phyloP scores from a whole-genome alignment of 176 grass and related monocot genomes.

The Aegilops speltoides region DNA sequence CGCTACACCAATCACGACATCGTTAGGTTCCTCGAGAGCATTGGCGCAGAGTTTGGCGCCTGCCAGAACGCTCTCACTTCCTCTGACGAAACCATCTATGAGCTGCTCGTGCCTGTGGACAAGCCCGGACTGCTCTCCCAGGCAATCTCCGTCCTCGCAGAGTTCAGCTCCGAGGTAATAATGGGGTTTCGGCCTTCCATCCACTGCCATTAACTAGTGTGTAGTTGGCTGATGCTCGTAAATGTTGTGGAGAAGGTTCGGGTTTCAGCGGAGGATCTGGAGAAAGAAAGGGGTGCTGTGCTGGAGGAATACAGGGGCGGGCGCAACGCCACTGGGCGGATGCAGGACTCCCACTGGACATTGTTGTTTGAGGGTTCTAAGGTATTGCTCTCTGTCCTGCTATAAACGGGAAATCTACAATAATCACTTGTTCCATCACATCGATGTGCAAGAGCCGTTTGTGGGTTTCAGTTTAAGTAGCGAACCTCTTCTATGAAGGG shows the following conservation, averaged over 20 bases:
- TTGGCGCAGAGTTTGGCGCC: conserved; percentile 92
- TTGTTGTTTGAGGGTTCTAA: conserved; percentile 94
- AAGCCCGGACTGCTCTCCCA: conserved; percentile 87
- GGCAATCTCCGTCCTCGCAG: conserved; percentile 86
- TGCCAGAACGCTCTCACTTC: conserved; percentile 99
- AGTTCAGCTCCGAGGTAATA: conserved; percentile 93
- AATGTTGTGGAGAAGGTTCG: conserved; percentile 54
- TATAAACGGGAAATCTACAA: not conserved
- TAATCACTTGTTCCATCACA: conserved; percentile 18
- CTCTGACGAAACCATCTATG: conserved; percentile 97
- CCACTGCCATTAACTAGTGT: not conserved
- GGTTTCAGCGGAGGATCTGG: conserved; percentile 81
- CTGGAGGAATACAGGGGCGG: conserved; percentile 97
- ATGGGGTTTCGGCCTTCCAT: not conserved
- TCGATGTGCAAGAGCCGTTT: not conserved
- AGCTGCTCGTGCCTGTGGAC: conserved; percentile 94
- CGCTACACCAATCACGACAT: conserved; percentile 98
- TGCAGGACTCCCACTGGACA: conserved; percentile 97
- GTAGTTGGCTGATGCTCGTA: not conserved
- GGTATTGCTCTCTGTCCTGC: conserved; percentile 44
- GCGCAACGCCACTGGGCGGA: conserved; percentile 81
- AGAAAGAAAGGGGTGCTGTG: conserved; percentile 97
- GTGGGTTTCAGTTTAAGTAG: not conserved
- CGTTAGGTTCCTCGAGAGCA: conserved; percentile 98
- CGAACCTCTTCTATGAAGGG: not conserved